Evolutionary conservation across 2,329 filamentous ascomycete genomes (phyloP).

Genomic region (Bimuria novae-zelandiae): DNA sequence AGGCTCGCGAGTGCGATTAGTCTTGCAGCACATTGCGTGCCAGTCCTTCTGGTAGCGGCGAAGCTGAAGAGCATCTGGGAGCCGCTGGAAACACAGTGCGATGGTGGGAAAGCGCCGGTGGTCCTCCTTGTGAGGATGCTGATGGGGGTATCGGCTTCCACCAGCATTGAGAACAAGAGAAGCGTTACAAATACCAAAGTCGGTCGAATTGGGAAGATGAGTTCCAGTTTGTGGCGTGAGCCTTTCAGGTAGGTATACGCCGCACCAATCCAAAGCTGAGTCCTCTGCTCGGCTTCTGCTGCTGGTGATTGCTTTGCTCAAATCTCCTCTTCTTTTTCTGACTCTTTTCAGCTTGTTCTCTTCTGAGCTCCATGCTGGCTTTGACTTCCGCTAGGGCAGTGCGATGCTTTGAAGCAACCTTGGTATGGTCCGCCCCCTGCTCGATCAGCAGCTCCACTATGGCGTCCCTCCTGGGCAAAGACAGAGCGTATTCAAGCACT

Average conservation of each 20-base stretch:
- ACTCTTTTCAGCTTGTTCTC: background rate
- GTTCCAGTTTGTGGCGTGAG: background rate
- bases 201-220: background rate
- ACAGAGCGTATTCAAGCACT: constrained; percentile 23
- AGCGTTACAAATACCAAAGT: background rate
- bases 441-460: constrained; percentile 21
- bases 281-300: background rate
- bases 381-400: constrained; percentile 17
- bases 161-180: constrained; percentile 23
- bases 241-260: background rate
- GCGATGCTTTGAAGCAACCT: constrained; percentile 12
- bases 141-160: constrained; percentile 51
- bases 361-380: constrained; percentile 10
- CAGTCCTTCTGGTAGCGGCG: constrained; percentile 51
- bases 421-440: constrained; percentile 13
- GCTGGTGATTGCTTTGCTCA: background rate
- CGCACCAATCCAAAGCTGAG: background rate
- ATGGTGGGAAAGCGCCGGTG: constrained; percentile 47
- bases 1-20: too few relatives aligned
- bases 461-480: constrained; percentile 9
- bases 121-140: constrained; percentile 53
- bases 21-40: too few relatives aligned
- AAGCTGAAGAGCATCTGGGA: constrained; percentile 49
- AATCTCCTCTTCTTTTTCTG: background rate
- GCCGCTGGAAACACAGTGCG: constrained; percentile 47